These are phyloP conservation scores for Salix brachista DNA, from an alignment of 345 rosid species.

Conservation along the genomic window DNA sequence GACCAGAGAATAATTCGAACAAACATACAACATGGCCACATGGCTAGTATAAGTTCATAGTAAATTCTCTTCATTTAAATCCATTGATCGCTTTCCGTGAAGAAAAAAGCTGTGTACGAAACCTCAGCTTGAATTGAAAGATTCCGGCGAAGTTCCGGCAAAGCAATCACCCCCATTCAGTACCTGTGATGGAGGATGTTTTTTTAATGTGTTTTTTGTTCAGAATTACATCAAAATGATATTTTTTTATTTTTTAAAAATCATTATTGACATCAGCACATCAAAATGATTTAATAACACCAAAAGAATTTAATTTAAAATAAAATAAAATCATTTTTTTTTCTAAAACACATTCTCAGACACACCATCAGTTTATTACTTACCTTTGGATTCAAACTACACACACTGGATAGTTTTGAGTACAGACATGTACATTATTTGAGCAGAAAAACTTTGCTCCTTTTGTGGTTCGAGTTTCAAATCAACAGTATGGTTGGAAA, in stretches of 20 bases:
- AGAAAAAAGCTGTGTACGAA: background rate
- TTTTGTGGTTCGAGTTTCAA: slow-evolving; percentile 48
- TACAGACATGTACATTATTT: background rate
- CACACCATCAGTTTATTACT: background rate
- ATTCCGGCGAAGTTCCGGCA: background rate
- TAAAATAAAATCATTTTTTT: too few species aligned
- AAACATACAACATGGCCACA: background rate
- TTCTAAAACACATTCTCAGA: too few species aligned
- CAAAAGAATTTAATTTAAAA: too few species aligned
- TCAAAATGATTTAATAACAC: too few species aligned
- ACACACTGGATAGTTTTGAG: background rate
- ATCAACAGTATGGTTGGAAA: slow-evolving; percentile 25
- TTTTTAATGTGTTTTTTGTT: too few species aligned
- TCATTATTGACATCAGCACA: too few species aligned
- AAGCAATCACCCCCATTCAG: background rate
- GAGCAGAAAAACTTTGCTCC: slow-evolving; percentile 39
- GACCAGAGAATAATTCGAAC: too few species aligned
- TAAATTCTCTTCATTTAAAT: background rate
- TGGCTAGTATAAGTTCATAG: background rate
- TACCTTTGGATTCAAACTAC: background rate
- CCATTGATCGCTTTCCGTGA: background rate
- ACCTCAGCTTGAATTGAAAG: background rate
- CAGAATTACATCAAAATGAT: too few species aligned
- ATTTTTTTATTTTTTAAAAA: too few species aligned
- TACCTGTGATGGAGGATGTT: too few species aligned